These are phyloP conservation scores for Melampsora larici-populina DNA, from an alignment of 1,284 basidiomycete genomes.

Conservation along the genomic window DNA sequence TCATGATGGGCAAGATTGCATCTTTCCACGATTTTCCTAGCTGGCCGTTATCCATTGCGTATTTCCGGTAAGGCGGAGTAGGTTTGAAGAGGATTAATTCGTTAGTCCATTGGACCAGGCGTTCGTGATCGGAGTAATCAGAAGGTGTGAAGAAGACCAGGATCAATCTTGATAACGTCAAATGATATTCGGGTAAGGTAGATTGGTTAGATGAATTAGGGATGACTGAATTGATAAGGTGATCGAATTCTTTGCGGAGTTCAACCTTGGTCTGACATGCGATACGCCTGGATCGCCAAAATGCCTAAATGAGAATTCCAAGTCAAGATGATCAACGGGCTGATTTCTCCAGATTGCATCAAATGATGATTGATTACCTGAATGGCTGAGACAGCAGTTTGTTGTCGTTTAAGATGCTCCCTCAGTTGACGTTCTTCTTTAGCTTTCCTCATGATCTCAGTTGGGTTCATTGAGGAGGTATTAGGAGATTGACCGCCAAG, in stretches of 20 bases:
- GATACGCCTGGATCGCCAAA: slow-evolving; percentile 28
- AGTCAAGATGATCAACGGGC: neutral
- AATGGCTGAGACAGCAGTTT: slow-evolving; percentile 14
- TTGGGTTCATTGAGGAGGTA: slow-evolving; percentile 6
- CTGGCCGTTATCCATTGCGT: neutral
- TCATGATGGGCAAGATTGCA: slow-evolving; percentile 17
- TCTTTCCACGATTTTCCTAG: slow-evolving; percentile 13
- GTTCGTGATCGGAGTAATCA: slow-evolving; percentile 18
- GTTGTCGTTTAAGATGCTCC: slow-evolving; percentile 31
- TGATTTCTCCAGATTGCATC: neutral
- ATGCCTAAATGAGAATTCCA: slow-evolving; percentile 1
- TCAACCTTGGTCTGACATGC: slow-evolving; percentile 1
- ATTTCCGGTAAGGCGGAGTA: neutral
- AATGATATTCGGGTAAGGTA: slow-evolving; percentile 30
- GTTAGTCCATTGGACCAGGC: slow-evolving; percentile 17
- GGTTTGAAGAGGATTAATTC: slow-evolving; percentile 3
- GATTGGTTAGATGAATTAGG: neutral
- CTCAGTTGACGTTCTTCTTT: slow-evolving; percentile 24
- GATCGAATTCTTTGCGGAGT: slow-evolving; percentile 32
- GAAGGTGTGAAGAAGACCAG: slow-evolving; percentile 20
- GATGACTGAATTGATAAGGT: slow-evolving; percentile 21
- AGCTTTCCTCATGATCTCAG: slow-evolving; percentile 35
- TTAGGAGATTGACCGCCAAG: slow-evolving; percentile 22
- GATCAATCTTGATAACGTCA: slow-evolving; percentile 16
- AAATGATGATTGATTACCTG: slow-evolving; percentile 3